Base-by-base conservation (phyloP, 2,329 filamentous ascomycete species). In the Volutella citrinella region DNA sequence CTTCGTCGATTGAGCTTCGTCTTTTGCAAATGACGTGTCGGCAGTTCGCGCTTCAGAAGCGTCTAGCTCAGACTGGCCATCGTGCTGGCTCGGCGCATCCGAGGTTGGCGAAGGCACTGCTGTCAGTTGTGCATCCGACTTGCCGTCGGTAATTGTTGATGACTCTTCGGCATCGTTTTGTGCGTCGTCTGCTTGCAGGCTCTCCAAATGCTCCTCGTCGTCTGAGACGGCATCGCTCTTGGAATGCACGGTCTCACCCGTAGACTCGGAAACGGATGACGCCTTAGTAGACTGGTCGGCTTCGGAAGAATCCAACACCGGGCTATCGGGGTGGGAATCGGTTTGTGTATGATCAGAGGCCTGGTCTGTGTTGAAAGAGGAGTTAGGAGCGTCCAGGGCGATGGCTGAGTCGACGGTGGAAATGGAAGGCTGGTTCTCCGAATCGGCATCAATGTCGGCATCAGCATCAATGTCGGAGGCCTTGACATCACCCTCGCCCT, bases 201-300 rank as follows among this genome's bases (percentile, higher is more conserved):
- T 39, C 28, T 14, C 46, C 38, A 21, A 34, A 11, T 44, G 30
- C 32, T 48, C 33, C 13, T 45, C 32, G 7, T 51, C 44, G 13
- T 54, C 50, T 5, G 22, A 19, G 5, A 27, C 34, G 27, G 48
- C 36, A 8, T 55, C 48, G 16, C 30, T 35, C 35, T 61, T 58
- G 10, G 60, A 65, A 27, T 66, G 65, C 3, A 76, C 56, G 5
- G 77, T 80, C 50, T 79, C 76, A 38, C 81, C 73, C 3, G 78
- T 81, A 3, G 73, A 76, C 40, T 80, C 79, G 6, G 78, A 82
- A 9, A 82, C 54, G 0, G 79, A 82, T 0, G 78, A 82, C 5
- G 79, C 78, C 46, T 75, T 77, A 7, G 79, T 82, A 4, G 78
- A 82, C 30, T 73, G 69, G 11, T 69, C 74, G 23, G 70, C 62